These are phyloP conservation scores for Chrysosporium queenslandicum DNA, from an alignment of 2,329 filamentous ascomycete genomes.

Conservation along the genomic window DNA sequence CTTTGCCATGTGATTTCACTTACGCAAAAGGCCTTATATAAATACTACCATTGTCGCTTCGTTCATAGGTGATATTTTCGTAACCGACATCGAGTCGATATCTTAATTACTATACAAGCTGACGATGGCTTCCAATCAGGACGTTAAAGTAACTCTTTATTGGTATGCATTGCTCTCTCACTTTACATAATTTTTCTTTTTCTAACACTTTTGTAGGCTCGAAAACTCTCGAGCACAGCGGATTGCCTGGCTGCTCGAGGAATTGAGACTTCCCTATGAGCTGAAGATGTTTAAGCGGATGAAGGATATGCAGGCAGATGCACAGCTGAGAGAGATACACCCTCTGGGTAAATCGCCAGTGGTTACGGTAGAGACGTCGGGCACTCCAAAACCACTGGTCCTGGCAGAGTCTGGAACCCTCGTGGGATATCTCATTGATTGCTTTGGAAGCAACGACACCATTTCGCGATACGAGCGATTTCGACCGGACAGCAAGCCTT, in stretches of 20 bases:
- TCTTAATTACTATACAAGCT: not conserved
- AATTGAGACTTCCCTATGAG: conserved; percentile 68
- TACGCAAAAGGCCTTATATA: not conserved
- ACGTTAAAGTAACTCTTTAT: conserved; percentile 52
- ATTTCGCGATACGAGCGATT: conserved; percentile 36
- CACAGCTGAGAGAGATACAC: conserved; percentile 66
- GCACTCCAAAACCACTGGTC: conserved; percentile 44
- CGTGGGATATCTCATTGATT: conserved; percentile 67
- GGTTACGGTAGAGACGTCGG: conserved; percentile 51
- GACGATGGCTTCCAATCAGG: conserved; percentile 21
- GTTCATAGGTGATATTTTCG: too few relatives aligned
- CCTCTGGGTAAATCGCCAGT: conserved; percentile 81
- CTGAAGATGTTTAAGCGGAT: conserved; percentile 67
- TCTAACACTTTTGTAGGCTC: conserved; percentile 49
- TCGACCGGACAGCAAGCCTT: conserved; percentile 43
- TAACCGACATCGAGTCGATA: not conserved
- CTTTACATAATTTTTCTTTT: not conserved
- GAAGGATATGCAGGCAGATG: conserved; percentile 55
- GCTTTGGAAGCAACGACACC: conserved; percentile 40
- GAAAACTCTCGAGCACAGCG: conserved; percentile 72
- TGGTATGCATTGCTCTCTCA: conserved; percentile 40
- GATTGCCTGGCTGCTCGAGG: conserved; percentile 76
- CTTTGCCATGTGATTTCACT: not conserved
- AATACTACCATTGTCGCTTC: too few relatives aligned
- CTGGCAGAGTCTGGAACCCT: conserved; percentile 77